phyloP scores from a whole-genome alignment of 441 rosid species.

The Gossypium schwendimanii region DNA sequence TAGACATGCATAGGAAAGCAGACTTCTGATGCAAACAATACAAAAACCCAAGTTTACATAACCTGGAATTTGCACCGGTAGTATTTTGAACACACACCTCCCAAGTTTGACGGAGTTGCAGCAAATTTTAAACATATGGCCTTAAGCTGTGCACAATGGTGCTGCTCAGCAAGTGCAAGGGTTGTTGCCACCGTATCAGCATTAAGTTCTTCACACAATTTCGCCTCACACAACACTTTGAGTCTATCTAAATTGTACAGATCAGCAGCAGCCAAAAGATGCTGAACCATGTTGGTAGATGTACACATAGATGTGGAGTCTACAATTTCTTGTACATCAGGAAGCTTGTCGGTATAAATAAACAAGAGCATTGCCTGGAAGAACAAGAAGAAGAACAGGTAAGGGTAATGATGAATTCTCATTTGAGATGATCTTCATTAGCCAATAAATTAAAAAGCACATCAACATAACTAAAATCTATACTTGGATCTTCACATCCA shows the following conservation, averaged over 20 bases:
- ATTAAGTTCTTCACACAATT: slow-evolving; percentile 64
- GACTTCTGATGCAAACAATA: slow-evolving; percentile 10
- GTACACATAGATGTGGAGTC: slow-evolving; percentile 49
- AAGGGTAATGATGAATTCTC: neutral
- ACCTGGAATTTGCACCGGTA: slow-evolving; percentile 30
- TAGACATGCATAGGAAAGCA: slow-evolving; percentile 8
- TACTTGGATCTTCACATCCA: neutral
- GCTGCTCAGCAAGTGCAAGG: slow-evolving; percentile 88
- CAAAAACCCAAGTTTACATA: slow-evolving; percentile 20
- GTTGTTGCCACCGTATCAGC: slow-evolving; percentile 77
- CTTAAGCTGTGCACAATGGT: slow-evolving; percentile 69
- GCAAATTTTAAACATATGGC: slow-evolving; percentile 72
- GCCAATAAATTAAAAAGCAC: neutral
- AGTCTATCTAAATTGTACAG: slow-evolving; percentile 74
- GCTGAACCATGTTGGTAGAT: slow-evolving; percentile 72
- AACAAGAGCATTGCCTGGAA: slow-evolving; percentile 77
- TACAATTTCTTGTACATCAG: slow-evolving; percentile 57
- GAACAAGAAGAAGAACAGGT: slow-evolving; percentile 8
- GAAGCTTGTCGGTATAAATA: slow-evolving; percentile 74
- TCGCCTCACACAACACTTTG: slow-evolving; percentile 63
- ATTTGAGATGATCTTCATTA: neutral
- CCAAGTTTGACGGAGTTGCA: slow-evolving; percentile 64
- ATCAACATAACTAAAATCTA: neutral
- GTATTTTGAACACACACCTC: slow-evolving; percentile 49
- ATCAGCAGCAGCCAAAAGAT: slow-evolving; percentile 78